These are phyloP conservation scores for Lactarius evosmus DNA, from an alignment of 768 basidiomycete genomes.

Conservation along the genomic window DNA sequence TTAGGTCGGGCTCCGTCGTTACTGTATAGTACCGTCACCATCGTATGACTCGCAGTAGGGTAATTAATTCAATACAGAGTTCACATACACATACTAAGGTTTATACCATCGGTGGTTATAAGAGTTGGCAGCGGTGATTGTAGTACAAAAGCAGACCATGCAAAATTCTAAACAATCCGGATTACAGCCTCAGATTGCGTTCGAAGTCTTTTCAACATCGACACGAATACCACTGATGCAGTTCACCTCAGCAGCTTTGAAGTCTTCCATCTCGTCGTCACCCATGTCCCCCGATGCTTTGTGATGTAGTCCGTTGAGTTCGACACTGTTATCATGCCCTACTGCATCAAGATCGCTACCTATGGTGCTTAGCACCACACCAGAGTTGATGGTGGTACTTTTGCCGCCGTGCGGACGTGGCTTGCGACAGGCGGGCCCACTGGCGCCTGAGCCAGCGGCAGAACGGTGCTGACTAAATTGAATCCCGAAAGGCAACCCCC, in stretches of 20 bases:
- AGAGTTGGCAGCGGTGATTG: background rate
- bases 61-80: background rate
- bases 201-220: slow-evolving; percentile 59
- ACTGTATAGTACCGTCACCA: background rate
- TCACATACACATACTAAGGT: background rate
- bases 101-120: background rate
- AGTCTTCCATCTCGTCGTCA: slow-evolving; percentile 31
- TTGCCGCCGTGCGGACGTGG: slow-evolving; percentile 18
- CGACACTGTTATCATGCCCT: slow-evolving; percentile 21
- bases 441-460: slow-evolving; percentile 19
- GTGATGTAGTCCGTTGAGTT: slow-evolving; percentile 30
- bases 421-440: slow-evolving; percentile 10
- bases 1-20: background rate
- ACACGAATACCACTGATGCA: slow-evolving; percentile 48
- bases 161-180: background rate
- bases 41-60: background rate
- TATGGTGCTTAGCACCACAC: slow-evolving; percentile 25
- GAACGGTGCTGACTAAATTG: slow-evolving; percentile 28
- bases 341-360: slow-evolving; percentile 24
- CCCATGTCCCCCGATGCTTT: slow-evolving; percentile 36
- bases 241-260: slow-evolving; percentile 27
- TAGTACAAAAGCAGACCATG: slow-evolving; percentile 10
- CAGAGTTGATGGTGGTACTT: slow-evolving; percentile 21
- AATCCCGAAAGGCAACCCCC: slow-evolving; percentile 24
- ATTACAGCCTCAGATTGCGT: slow-evolving; percentile 40